phyloP scores from a whole-genome alignment of 2,329 filamentous ascomycete genomes.

The Sporothrix protearum region DNA sequence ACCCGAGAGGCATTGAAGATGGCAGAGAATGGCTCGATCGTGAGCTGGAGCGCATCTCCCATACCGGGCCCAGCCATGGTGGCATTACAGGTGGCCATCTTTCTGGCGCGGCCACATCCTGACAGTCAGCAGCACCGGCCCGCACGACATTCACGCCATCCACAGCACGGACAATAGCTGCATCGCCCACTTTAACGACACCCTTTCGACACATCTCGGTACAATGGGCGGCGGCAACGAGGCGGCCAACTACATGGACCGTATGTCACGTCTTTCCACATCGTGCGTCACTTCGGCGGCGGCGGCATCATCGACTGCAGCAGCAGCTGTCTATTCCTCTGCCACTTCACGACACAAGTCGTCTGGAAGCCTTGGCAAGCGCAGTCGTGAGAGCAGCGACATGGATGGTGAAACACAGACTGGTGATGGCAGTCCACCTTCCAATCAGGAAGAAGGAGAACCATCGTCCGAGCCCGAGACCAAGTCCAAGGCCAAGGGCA shows the following conservation, averaged over 20 bases:
- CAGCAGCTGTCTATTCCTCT: background rate
- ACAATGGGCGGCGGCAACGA: background rate
- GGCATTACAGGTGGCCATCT: background rate
- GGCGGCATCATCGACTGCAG: background rate
- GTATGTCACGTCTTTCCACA: background rate
- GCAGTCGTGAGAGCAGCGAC: background rate
- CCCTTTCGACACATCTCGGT: background rate
- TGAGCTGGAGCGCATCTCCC: background rate
- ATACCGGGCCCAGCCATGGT: background rate
- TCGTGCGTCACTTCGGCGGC: background rate
- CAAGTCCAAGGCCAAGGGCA: background rate
- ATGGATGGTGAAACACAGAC: background rate
- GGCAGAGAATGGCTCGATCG: background rate
- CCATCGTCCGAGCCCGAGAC: background rate
- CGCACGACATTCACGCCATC: too few relatives aligned
- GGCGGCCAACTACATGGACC: background rate
- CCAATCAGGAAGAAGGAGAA: background rate
- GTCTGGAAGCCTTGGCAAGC: conserved; percentile 4
- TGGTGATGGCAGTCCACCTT: background rate
- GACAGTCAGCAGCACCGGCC: background rate
- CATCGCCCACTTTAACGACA: background rate
- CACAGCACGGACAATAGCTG: background rate
- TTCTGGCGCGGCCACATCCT: background rate
- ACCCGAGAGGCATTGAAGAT: background rate
- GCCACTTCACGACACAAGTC: background rate